phyloP scores from a whole-genome alignment of 495 filamentous ascomycete genomes.

The Aspergillus steynii region DNA sequence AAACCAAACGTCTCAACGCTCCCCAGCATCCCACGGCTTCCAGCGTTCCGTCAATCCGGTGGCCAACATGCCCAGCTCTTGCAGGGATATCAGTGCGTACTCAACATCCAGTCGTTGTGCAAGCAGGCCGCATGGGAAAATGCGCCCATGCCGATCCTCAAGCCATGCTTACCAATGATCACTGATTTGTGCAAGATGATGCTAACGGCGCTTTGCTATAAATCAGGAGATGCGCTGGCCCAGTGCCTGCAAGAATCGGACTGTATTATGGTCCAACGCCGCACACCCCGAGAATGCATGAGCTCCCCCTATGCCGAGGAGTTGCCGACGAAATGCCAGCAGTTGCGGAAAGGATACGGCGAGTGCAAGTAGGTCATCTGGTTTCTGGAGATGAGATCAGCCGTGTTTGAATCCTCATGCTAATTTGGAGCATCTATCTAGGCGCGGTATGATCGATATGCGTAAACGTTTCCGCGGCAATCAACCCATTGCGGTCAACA shows the following conservation, averaged over 20 bases:
- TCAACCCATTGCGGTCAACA: slow-evolving; percentile 68
- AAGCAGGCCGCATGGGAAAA: background rate
- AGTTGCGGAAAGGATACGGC: slow-evolving; percentile 86
- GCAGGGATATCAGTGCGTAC: slow-evolving; percentile 87
- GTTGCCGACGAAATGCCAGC: slow-evolving; percentile 85
- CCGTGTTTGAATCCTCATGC: slow-evolving; percentile 8
- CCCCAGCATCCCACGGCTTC: background rate
- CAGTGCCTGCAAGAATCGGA: slow-evolving; percentile 93
- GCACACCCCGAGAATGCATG: slow-evolving; percentile 84
- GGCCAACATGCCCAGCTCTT: slow-evolving; percentile 84
- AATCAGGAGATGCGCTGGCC: slow-evolving; percentile 81
- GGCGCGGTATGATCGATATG: slow-evolving; percentile 95
- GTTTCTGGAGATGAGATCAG: background rate
- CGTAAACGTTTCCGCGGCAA: slow-evolving; percentile 98
- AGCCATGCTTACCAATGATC: background rate
- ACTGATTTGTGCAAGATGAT: slow-evolving; percentile 6
- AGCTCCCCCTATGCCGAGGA: slow-evolving; percentile 73
- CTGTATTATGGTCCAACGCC: slow-evolving; percentile 88
- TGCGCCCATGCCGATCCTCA: background rate
- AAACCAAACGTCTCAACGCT: background rate
- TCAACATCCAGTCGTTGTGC: background rate
- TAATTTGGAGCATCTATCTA: slow-evolving; percentile 22
- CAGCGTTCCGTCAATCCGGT: slow-evolving; percentile 2
- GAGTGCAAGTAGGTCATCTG: slow-evolving; percentile 72
- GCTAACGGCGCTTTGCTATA: slow-evolving; percentile 11